Evolutionary conservation across 805 yeast genomes (phyloP), one percentile per base, ranked within the genome.

Genomic region (Schwanniomyces polymorphus): DNA sequence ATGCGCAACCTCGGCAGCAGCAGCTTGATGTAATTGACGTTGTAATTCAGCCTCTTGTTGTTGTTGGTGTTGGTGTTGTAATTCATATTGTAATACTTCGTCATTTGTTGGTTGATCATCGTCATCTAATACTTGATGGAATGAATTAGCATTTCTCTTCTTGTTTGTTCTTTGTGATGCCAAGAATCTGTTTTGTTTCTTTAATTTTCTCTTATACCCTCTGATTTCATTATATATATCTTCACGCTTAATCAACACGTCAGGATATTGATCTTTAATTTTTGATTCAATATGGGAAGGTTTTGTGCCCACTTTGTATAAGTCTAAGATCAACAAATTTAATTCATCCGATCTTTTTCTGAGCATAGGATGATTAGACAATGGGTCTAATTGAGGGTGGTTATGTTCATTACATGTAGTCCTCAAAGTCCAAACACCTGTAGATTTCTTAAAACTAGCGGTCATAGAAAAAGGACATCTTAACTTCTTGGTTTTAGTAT

Each of bases 391-490:
- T 56, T 78, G 80, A 18, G 82, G 81, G 58, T 80, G 84, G 57
- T 80, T 80, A 61, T 80, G 84, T 55, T 78, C 81, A 60, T 78
- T 78, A 53, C 81, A 76, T 9, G 81, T 76, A 11, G 80, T 78
- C 45, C 74, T 72, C 41, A 80, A 63, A 17, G 79, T 75, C 84
- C 84, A 80, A 35, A 67, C 70, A 45, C 73, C 72, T 44, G 71
- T 74, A 41, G 73, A 68, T 55, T 79, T 80, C 26, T 79, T 76
- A 56, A 61, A 78, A 55, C 73, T 70, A 26, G 85, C 84, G 37
- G 81, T 79, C 80, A 80, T 78, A n/a, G 81, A 68, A 59, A 78
- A 80, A 21, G 83, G 84, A 60, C 85, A 80, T 53, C 72, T 74
- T 48, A 78, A 73, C 56, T 79, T 79, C 56, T 79, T 79, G 10